Percentiles rank a stretch among this genome's conserved stretches.
Conservation (phyloP, 441 rosid species). For the Biscutella laevigata region DNA sequence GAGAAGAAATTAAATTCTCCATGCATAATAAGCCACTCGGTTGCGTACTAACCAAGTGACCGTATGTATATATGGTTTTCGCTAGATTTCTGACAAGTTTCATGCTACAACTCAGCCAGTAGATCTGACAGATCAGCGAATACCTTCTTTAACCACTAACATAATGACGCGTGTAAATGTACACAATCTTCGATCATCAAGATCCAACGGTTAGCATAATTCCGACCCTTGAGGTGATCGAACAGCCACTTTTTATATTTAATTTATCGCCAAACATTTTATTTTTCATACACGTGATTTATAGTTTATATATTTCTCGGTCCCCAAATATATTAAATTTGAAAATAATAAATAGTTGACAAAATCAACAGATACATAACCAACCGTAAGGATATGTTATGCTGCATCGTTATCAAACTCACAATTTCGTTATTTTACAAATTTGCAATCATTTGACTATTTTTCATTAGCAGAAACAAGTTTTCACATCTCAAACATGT, state of each 20-base stretch:
- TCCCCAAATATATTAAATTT: not conserved
- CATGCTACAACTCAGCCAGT: constrained; percentile 17
- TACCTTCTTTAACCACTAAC: not conserved
- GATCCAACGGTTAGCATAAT: constrained; percentile 17
- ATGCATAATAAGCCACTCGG: not conserved
- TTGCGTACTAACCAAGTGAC: constrained; percentile 16
- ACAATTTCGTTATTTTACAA: too few relatives aligned
- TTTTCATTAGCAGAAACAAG: too few relatives aligned
- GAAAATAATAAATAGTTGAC: constrained; percentile 3
- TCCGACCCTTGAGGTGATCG: constrained; percentile 17
- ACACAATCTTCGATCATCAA: not conserved
- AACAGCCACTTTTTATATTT: not conserved
- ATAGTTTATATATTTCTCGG: not conserved
- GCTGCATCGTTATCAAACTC: not conserved
- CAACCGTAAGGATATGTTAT: not conserved
- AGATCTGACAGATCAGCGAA: constrained; percentile 9
- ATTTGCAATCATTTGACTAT: too few relatives aligned
- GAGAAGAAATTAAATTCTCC: not conserved
- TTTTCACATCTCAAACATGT: too few relatives aligned
- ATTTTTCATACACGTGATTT: constrained; percentile 9
- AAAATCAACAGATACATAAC: not conserved
- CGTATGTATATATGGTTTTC: too few relatives aligned
- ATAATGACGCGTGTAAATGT: not conserved
- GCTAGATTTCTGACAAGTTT: not conserved
- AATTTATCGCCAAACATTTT: constrained; percentile 13